Base-by-base conservation (phyloP, 225 moss, liverwort and hornwort genomes). In the Marchantia paleacea region DNA sequence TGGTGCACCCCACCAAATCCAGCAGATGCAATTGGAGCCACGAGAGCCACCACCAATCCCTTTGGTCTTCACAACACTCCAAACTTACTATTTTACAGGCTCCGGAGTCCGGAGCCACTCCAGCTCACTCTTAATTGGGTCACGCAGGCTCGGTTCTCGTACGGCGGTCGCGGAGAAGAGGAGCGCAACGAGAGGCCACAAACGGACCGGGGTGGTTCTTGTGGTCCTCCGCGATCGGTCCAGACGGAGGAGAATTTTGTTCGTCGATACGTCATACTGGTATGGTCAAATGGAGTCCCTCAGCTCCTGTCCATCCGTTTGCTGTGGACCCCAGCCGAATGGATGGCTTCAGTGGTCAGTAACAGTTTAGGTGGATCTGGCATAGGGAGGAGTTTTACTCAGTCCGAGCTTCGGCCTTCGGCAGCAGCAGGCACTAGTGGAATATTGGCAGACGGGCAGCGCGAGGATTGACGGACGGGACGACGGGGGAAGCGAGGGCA, bases 1-100 rank as follows among this genome's bases (percentile, higher is more conserved):
- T 68, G 68, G n/a, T n/a, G 68, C 73, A 53, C 52, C 57, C 75
- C 75, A 31, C 75, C 29, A 58, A 75, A 72, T 72, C 72, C 72
- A 72, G 50, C 72, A 49, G 16, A 70, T 39, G 47, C 70, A 49
- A 39, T 16, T 47, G 5, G 39, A 70, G 70, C 39, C 70, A 47
- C 70, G 26, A 39, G 72, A 49, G 51, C 48, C 72, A 22, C n/a
- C 12, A 51, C 11, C 72, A 72, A 72, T 48, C 72, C 30, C 31
- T 30, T 39, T 14, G 53, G 53, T 20, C 24, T 22, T 28, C 7
- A 11, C 70, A 69, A 22, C 13, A 10, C 13, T 30, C 68, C 29
- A 3, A 22, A 62, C 22, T n/a, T 30, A 31, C 18, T 69, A 10
- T 19, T n/a, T 53, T 73, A 22, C 52, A 72, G 50, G n/a, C n/a